Conservation (phyloP, 257 asterid genomes). For the Nicotiana noctiflora region DNA sequence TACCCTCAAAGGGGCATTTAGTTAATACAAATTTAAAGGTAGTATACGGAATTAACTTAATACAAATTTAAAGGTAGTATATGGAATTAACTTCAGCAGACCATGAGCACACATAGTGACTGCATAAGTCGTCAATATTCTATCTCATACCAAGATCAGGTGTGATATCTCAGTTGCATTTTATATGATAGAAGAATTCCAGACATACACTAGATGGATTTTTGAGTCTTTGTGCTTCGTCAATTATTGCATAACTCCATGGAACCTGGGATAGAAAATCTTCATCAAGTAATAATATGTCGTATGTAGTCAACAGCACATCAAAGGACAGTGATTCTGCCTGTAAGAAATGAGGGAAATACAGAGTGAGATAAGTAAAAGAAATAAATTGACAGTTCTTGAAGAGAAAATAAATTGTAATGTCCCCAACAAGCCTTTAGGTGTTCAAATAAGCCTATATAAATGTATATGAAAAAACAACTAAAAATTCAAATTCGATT, state of each 20-base stretch:
- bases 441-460: not conserved
- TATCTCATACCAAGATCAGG: conserved; percentile 1
- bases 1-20: not conserved
- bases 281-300: conserved; percentile 76
- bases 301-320: conserved; percentile 82
- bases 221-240: conserved; percentile 94
- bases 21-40: not conserved
- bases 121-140: not conserved
- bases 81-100: not conserved
- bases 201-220: conserved; percentile 77
- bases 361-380: not conserved
- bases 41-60: not conserved
- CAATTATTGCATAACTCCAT: conserved; percentile 82
- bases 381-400: not conserved
- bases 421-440: not conserved
- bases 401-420: not conserved
- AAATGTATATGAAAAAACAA: not conserved
- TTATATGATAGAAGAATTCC: not conserved
- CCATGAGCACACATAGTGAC: not conserved
- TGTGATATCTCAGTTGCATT: not conserved
- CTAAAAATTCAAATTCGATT: not conserved
- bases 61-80: not conserved
- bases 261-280: conserved; percentile 85
- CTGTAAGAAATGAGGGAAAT: conserved; percentile 33
- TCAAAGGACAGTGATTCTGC: conserved; percentile 62